phyloP scores from a whole-genome alignment of 1,284 basidiomycete species.

The Ganoderma meredithae region DNA sequence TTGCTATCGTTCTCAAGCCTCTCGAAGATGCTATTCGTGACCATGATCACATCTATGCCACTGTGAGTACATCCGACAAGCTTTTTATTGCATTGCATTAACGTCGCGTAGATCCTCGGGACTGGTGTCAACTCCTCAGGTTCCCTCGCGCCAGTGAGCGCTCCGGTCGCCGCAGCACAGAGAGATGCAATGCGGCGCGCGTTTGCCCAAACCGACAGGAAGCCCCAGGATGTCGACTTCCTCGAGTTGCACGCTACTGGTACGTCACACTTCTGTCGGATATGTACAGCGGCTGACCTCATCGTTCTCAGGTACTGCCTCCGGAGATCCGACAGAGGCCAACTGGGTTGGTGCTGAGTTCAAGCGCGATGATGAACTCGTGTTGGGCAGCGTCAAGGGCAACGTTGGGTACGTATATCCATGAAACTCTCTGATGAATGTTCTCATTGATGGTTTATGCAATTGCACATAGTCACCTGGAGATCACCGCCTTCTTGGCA shows the following conservation, averaged over 20 bases:
- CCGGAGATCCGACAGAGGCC: constrained; percentile 57
- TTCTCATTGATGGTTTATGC: not conserved
- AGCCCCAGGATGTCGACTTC: constrained; percentile 51
- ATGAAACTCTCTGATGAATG: constrained; percentile 34
- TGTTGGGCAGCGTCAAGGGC: constrained; percentile 54
- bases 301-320: constrained; percentile 44
- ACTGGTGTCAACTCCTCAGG: constrained; percentile 49
- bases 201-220: constrained; percentile 38
- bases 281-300: not conserved
- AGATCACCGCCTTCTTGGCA: constrained; percentile 51
- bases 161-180: constrained; percentile 48
- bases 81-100: not conserved
- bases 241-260: constrained; percentile 58
- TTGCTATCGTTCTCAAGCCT: constrained; percentile 41
- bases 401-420: constrained; percentile 51
- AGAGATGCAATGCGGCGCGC: constrained; percentile 43
- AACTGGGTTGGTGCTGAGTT: constrained; percentile 54
- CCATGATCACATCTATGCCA: constrained; percentile 39
- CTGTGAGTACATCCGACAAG: constrained; percentile 24
- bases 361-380: constrained; percentile 39
- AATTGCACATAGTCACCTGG: constrained; percentile 44
- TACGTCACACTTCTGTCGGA: constrained; percentile 12
- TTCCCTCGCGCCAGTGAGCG: constrained; percentile 44
- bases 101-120: constrained; percentile 44
- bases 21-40: constrained; percentile 38